Base-by-base conservation (phyloP, 2,329 filamentous ascomycete genomes). In the Aspergillus melleus region DNA sequence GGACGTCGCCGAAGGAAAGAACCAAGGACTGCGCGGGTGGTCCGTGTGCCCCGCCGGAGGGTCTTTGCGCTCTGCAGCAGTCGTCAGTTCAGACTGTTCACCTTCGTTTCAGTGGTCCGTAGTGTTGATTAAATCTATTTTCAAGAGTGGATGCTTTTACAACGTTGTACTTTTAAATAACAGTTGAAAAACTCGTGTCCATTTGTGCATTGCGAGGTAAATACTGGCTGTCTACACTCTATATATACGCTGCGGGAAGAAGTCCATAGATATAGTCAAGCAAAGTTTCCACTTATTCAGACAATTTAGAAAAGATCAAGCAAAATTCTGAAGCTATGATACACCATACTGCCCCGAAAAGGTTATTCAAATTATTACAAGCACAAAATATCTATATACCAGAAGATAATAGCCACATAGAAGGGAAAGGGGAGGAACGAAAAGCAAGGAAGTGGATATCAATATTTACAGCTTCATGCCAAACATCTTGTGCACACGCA, bases 401-500 rank as follows among this genome's bases (percentile, higher is more conserved):
- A 16, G 14, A 42, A 42, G 6, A 42, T n/a, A 11, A 42, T 42
- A 42, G 36, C 16, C 36, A 42, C 36, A n/a, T 6, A n/a, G 36
- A 42, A 24, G 10, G 54, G 44, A 24, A 47, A 52, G 51, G 52
- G 50, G 53, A 24, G 60, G 58, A 56, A 47, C 54, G 20, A 59
- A 19, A 39, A 29, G 14, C 16, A 50, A 44, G 49, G 10, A 32
- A 2, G 32, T n/a, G 44, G 30, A 42, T 47, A 19, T 42, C 42
- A 26, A 29, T 36, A 16, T 63, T 68, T 88, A 98, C 76, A 99
- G 75, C 85, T 97, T 99, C 94, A 98, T 97, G 10, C 95, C 95
- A 76, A 96, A 82, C 63, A 88, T 88, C 84, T 97, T 89, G 69
- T 92, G 91, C 57, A 99, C 95, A 76, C 87, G 88, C 82, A 96